These are phyloP conservation scores for Avena atlantica DNA, from an alignment of 176 grass and related monocot genomes.

Conservation along the genomic window DNA sequence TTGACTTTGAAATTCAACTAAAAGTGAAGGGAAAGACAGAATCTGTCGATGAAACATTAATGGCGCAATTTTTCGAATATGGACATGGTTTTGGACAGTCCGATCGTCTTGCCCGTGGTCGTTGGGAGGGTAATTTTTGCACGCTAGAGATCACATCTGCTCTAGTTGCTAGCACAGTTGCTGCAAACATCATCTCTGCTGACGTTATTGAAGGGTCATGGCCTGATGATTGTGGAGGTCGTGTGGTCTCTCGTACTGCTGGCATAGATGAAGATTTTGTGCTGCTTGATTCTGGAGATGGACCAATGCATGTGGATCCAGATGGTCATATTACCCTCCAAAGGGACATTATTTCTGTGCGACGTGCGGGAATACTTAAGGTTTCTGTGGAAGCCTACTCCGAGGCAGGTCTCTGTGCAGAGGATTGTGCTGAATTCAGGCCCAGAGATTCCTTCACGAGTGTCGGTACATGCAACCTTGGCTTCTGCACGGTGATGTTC, in stretches of 20 bases:
- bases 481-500: background rate
- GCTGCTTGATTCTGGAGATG: background rate
- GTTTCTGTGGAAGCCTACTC: background rate
- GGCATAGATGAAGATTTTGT: background rate
- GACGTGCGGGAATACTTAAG: background rate
- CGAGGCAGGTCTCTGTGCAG: background rate
- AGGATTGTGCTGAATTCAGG: background rate
- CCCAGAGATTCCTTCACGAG: background rate
- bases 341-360: background rate
- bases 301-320: background rate
- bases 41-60: background rate
- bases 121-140: background rate
- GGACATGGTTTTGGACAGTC: background rate
- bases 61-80: background rate
- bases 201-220: background rate
- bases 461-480: slow-evolving; percentile 12
- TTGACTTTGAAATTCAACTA: slow-evolving; percentile 14
- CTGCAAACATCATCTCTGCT: background rate
- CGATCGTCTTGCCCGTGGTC: background rate
- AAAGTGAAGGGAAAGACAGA: background rate
- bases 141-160: background rate
- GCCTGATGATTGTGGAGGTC: background rate
- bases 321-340: background rate
- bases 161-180: background rate
- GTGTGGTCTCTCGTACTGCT: background rate